A percentile compares a stretch with the other conserved stretches of the same genome.
Conservation (phyloP, 1,139 yeast species). For the Yamadazyma atlantica region DNA sequence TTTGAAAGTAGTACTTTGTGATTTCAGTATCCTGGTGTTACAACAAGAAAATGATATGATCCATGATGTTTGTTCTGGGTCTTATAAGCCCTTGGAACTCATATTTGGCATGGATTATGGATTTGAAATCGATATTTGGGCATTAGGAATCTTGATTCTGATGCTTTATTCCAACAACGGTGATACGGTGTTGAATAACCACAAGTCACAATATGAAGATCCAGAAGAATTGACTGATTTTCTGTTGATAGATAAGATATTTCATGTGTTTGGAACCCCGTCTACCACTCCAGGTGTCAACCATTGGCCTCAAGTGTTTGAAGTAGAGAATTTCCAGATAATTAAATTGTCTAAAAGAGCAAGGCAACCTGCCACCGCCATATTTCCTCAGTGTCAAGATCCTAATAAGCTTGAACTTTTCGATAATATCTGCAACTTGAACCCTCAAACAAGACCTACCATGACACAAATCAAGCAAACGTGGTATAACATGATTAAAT, state of each 20-base stretch:
- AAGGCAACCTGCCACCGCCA: conserved; percentile 12
- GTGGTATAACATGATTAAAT: conserved; percentile 2
- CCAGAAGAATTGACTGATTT: conserved; percentile 57
- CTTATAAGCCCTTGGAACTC: conserved; percentile 83
- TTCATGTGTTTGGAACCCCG: conserved; percentile 72
- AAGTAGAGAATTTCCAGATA: conserved; percentile 30
- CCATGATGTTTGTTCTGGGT: conserved; percentile 71
- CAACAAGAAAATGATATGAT: conserved; percentile 39
- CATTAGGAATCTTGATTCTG: conserved; percentile 68
- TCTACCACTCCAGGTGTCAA: conserved; percentile 46
- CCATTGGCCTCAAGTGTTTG: conserved; percentile 40
- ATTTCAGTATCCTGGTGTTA: conserved; percentile 74
- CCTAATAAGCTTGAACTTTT: conserved; percentile 8
- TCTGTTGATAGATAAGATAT: conserved; percentile 60
- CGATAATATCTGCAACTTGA: conserved; percentile 18
- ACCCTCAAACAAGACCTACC: conserved; percentile 23
- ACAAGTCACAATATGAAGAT: conserved; percentile 25
- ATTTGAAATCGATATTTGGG: conserved; percentile 76
- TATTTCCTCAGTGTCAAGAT: conserved; percentile 31
- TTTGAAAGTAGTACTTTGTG: conserved; percentile 55
- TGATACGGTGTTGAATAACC: conserved; percentile 38
- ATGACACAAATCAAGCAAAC: conserved; percentile 12
- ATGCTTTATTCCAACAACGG: conserved; percentile 53
- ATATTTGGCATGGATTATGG: conserved; percentile 68
- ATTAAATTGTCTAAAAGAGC: conserved; percentile 23